phyloP scores from a whole-genome alignment of 345 rosid species.

The Populus euphratica region DNA sequence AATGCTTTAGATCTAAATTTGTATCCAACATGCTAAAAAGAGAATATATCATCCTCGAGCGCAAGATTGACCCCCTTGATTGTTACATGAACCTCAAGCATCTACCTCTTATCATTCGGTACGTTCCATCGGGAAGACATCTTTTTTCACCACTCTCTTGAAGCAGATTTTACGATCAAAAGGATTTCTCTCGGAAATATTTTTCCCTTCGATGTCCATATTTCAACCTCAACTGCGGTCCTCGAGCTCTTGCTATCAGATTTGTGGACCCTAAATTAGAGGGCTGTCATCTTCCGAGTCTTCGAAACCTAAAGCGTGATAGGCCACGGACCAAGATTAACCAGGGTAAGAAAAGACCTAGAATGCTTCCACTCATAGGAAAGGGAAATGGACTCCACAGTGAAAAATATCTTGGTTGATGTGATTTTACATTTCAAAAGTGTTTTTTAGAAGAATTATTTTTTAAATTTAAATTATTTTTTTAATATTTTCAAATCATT shows the following conservation, averaged over 20 bases:
- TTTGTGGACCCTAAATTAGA: background rate
- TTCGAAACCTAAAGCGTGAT: background rate
- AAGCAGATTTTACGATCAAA: slow-evolving; percentile 12
- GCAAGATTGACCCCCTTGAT: background rate
- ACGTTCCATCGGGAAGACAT: slow-evolving; percentile 5
- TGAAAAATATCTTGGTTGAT: background rate
- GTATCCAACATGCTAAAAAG: slow-evolving; percentile 6
- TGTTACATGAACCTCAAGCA: slow-evolving; percentile 8
- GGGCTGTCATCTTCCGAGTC: background rate
- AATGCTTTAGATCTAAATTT: slow-evolving; percentile 1
- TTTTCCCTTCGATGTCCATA: background rate
- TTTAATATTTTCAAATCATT: too few species aligned
- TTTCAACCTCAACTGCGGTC: slow-evolving; percentile 11
- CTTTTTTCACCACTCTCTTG: background rate
- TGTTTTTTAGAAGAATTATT: too few species aligned
- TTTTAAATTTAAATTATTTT: too few species aligned
- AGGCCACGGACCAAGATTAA: background rate
- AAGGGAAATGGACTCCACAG: background rate
- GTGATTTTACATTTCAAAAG: too few species aligned
- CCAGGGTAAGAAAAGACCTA: background rate
- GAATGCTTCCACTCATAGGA: background rate
- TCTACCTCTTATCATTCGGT: slow-evolving; percentile 24
- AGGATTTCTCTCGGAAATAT: background rate
- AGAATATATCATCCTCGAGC: slow-evolving; percentile 1
- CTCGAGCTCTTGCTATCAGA: slow-evolving; percentile 1